phyloP scores from a whole-genome alignment of 2,329 filamentous ascomycete genomes.

The Grosmannia huntii region DNA sequence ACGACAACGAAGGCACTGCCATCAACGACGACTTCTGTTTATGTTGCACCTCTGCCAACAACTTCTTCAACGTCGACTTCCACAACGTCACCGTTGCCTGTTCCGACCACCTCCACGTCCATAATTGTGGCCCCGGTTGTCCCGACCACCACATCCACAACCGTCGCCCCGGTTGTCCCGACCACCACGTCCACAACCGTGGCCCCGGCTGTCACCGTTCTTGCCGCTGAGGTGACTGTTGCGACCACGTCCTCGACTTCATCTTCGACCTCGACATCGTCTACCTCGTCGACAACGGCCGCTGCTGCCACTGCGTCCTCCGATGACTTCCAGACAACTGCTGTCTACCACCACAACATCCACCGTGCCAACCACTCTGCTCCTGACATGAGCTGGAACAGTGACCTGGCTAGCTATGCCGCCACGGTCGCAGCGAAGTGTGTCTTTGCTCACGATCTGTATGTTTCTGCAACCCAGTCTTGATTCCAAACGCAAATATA shows the following conservation, averaged over 20 bases:
- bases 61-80: background rate
- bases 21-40: conserved; percentile 8
- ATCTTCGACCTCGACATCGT: background rate
- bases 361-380: conserved; percentile 76
- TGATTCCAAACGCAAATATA: background rate
- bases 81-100: background rate
- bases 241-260: background rate
- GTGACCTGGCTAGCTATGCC: conserved; percentile 51
- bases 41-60: no score
- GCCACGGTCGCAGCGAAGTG: conserved; percentile 51
- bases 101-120: background rate
- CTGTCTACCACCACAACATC: conserved; percentile 67
- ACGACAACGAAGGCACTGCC: conserved; percentile 6
- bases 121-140: background rate
- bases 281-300: background rate
- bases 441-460: conserved; percentile 65
- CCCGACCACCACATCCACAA: background rate
- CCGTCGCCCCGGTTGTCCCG: background rate
- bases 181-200: background rate
- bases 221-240: background rate
- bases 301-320: conserved; percentile 5
- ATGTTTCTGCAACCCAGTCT: conserved; percentile 25
- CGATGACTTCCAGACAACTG: conserved; percentile 21
- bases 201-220: background rate
- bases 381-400: conserved; percentile 50